These are phyloP conservation scores for Hemileccinum rubropunctum DNA, from an alignment of 768 basidiomycete species.

Conservation along the genomic window DNA sequence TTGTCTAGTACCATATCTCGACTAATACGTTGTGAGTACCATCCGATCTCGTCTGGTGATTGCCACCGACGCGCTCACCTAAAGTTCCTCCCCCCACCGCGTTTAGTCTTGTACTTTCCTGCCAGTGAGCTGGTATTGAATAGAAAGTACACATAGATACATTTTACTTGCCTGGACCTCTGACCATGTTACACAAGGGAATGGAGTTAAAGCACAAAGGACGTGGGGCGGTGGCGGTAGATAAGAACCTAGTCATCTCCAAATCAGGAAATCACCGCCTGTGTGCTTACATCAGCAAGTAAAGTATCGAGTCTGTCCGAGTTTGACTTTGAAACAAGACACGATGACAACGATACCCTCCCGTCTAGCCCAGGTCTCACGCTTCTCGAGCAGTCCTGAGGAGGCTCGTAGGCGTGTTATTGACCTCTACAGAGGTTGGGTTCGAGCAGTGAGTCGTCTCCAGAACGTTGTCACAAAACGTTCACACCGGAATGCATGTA, in stretches of 20 bases:
- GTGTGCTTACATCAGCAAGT: conserved; percentile 20
- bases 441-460: conserved; percentile 69
- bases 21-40: conserved; percentile 32
- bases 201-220: background rate
- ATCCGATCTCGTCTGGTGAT: conserved; percentile 6
- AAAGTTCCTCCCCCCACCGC: conserved; percentile 86
- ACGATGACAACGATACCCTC: conserved; percentile 84
- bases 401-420: conserved; percentile 69
- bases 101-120: conserved; percentile 85
- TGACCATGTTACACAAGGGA: conserved; percentile 25
- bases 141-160: background rate
- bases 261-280: conserved; percentile 3
- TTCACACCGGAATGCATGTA: conserved; percentile 32
- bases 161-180: conserved; percentile 27
- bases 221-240: conserved; percentile 5
- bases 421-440: conserved; percentile 90
- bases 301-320: background rate
- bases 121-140: background rate
- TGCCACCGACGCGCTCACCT: conserved; percentile 42
- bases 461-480: background rate
- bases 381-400: conserved; percentile 50
- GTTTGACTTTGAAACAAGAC: background rate
- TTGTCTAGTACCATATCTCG: conserved; percentile 58
- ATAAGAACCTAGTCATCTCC: conserved; percentile 15
- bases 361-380: conserved; percentile 72